Evolutionary conservation across 148 eudicot species (phyloP).

Genomic region (Fagopyrum homotropicum): DNA sequence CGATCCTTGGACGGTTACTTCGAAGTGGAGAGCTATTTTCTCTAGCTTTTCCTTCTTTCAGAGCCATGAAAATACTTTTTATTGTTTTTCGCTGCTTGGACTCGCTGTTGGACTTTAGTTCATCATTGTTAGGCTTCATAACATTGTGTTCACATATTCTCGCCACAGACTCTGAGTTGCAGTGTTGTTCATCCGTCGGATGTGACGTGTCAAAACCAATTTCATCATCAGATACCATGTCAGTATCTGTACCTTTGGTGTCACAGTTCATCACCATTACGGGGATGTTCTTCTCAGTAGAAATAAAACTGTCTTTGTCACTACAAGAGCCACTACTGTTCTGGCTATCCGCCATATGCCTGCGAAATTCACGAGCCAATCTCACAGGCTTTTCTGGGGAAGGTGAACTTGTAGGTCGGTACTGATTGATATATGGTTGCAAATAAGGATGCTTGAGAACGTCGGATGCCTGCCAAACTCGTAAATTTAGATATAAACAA

Average conservation of each 20-base stretch:
- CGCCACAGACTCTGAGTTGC: slow-evolving; percentile 21
- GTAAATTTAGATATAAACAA: neutral
- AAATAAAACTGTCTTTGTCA: slow-evolving; percentile 67
- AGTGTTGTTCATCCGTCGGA: slow-evolving; percentile 31
- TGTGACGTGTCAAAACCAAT: slow-evolving; percentile 27
- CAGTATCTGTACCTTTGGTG: slow-evolving; percentile 45
- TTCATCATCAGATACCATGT: slow-evolving; percentile 56
- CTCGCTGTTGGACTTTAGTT: slow-evolving; percentile 33
- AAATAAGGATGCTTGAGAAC: slow-evolving; percentile 87
- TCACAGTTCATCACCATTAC: slow-evolving; percentile 36
- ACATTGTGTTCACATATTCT: slow-evolving; percentile 32
- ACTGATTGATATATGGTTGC: slow-evolving; percentile 80
- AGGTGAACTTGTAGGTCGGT: slow-evolving; percentile 36
- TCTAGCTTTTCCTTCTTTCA: slow-evolving; percentile 75
- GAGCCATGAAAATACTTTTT: slow-evolving; percentile 51
- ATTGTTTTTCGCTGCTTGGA: slow-evolving; percentile 55
- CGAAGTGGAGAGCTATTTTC: slow-evolving; percentile 91
- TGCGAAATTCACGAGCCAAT: slow-evolving; percentile 37
- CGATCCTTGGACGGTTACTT: slow-evolving; percentile 37
- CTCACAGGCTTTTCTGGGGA: slow-evolving; percentile 57
- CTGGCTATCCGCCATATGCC: slow-evolving; percentile 70
- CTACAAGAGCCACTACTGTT: slow-evolving; percentile 88
- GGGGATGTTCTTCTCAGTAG: slow-evolving; percentile 57
- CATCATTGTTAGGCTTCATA: slow-evolving; percentile 34
- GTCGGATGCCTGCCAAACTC: slow-evolving; percentile 67